Percentiles rank a stretch among this genome's conserved stretches.
phyloP scores from a whole-genome alignment of 768 basidiomycete species.

The Podaxis pistillaris region DNA sequence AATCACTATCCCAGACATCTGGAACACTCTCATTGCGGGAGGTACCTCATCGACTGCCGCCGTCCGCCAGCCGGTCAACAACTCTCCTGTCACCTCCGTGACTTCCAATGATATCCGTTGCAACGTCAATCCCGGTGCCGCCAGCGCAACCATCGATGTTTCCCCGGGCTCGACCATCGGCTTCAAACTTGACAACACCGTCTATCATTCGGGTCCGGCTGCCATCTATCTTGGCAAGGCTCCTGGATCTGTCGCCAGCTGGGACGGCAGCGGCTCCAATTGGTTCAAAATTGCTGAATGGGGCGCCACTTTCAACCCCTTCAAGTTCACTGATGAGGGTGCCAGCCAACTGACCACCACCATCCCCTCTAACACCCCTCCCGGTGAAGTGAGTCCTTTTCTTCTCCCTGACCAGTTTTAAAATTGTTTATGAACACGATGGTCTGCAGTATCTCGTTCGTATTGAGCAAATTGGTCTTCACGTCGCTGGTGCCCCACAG shows the following conservation, averaged over 20 bases:
- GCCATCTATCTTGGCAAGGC: constrained; percentile 50
- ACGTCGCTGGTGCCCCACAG: constrained; percentile 38
- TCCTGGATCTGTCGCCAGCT: constrained; percentile 35
- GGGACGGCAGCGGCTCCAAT: constrained; percentile 38
- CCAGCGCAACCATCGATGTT: constrained; percentile 35
- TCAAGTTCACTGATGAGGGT: constrained; percentile 35
- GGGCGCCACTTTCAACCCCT: constrained; percentile 4
- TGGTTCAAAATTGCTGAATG: constrained; percentile 35
- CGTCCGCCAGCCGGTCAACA: constrained; percentile 32
- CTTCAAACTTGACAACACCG: constrained; percentile 37
- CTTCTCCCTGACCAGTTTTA: constrained; percentile 34
- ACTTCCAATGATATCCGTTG: constrained; percentile 32
- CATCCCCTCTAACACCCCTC: not conserved
- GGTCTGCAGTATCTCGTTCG: constrained; percentile 33
- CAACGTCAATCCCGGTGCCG: constrained; percentile 34
- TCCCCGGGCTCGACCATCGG: constrained; percentile 38
- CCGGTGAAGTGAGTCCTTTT: constrained; percentile 14
- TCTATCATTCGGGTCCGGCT: constrained; percentile 44
- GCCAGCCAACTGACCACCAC: constrained; percentile 17
- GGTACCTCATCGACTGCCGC: constrained; percentile 26
- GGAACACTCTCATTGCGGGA: constrained; percentile 29
- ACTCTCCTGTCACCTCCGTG: constrained; percentile 30
- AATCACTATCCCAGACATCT: constrained; percentile 21
- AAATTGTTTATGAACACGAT: constrained; percentile 28
- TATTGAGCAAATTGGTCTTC: constrained; percentile 40